Conservation (phyloP, 352 stramenopile species). For the Pythium monospermum region DNA sequence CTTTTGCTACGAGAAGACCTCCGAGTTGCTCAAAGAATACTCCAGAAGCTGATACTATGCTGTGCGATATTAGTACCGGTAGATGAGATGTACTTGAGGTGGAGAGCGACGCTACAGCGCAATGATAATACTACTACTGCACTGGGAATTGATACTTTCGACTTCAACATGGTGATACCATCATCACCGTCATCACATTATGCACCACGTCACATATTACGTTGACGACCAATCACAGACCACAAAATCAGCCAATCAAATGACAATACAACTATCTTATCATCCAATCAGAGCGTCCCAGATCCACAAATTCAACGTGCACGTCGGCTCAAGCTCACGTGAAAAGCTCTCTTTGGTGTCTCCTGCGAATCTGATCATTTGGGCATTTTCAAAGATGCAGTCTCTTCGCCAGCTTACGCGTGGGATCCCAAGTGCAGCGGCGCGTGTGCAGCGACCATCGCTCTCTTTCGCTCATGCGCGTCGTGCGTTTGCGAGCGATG, state of each 20-base stretch:
- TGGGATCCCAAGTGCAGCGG: too few species aligned
- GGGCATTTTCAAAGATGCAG: too few species aligned
- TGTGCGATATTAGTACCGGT: background rate
- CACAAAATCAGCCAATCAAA: slow-evolving; percentile 5
- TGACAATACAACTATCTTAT: too few species aligned
- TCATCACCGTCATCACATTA: background rate
- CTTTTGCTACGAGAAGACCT: slow-evolving; percentile 80
- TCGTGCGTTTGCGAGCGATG: slow-evolving; percentile 34
- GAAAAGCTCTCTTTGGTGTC: slow-evolving; percentile 16
- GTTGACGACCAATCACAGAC: too few species aligned
- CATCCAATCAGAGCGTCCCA: too few species aligned
- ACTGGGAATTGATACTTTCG: background rate
- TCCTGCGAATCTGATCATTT: background rate
- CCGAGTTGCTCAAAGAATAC: slow-evolving; percentile 56
- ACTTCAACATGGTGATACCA: background rate
- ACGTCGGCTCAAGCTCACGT: slow-evolving; percentile 12
- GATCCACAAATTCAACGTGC: slow-evolving; percentile 13
- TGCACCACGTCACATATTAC: slow-evolving; percentile 15
- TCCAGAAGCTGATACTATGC: slow-evolving; percentile 15
- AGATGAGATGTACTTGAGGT: background rate
- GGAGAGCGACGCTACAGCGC: background rate
- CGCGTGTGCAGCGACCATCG: background rate
- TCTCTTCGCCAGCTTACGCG: slow-evolving; percentile 18
- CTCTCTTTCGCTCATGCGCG: background rate
- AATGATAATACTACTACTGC: slow-evolving; percentile 3